Conservation (phyloP, 179 eudicot species). For the Nepenthes alata region DNA sequence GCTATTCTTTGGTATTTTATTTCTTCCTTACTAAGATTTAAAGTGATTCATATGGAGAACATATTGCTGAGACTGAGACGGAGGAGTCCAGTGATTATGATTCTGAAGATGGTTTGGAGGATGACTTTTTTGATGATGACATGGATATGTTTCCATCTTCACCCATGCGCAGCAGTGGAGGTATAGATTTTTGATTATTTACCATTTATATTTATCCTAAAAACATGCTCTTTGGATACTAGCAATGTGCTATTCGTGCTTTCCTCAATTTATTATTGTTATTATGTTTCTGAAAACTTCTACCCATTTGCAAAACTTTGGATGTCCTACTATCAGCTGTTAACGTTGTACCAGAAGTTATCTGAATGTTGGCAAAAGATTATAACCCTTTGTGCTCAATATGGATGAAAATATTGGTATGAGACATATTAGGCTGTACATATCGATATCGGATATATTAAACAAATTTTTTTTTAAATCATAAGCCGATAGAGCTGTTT, state of each 20-base stretch:
- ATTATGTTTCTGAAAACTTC: no score
- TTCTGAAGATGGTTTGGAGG: conserved; percentile 34
- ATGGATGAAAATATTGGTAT: no score
- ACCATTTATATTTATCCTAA: not conserved
- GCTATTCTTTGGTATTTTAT: not conserved
- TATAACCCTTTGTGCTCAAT: no score
- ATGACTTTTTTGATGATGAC: conserved; percentile 27
- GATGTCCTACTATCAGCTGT: no score
- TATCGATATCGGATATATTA: no score
- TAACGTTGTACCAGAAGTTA: no score
- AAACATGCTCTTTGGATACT: no score
- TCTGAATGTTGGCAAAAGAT: no score
- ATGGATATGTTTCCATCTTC: conserved; percentile 30
- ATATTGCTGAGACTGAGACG: conserved; percentile 40
- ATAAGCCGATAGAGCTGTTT: no score
- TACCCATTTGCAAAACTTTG: no score
- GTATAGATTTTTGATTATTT: conserved; percentile 17
- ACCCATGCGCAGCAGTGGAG: conserved; percentile 59
- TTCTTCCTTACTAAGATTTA: conserved; percentile 1
- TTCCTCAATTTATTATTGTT: not conserved
- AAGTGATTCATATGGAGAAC: conserved; percentile 59
- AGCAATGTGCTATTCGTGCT: not conserved
- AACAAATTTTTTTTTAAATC: no score
- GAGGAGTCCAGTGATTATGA: conserved; percentile 45
- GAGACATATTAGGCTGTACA: no score